Base-by-base conservation (phyloP, 345 rosid species). In the Tarenaya hassleriana region DNA sequence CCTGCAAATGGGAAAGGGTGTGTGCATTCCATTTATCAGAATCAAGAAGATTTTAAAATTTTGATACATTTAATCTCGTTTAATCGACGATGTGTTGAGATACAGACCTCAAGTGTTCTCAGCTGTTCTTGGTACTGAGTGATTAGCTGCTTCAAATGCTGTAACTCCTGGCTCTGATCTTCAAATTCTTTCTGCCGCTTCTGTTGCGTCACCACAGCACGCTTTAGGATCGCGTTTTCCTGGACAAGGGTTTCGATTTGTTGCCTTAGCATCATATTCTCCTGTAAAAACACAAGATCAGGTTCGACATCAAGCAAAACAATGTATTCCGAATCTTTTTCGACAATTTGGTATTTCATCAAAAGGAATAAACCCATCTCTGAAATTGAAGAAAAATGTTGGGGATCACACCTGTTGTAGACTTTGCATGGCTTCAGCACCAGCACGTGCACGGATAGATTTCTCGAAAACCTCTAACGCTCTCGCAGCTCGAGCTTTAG, bases 161-260 rank as follows among this genome's bases (percentile, higher is more conserved):
- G 83, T 68, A 87, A 49, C 53, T 87, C 94, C 61, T 79, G 80
- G 54, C 62, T 71, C 60, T 66, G 77, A 55, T 76, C 76, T 47
- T 77, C 90, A 19, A 47, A 55, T 51, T 79, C 96, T 53, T 57
- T 87, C 60, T 79, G 94, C 46, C 85, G 78, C 74, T 81, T 87
- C 64, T 87, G 96, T 67, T 87, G 94, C 47, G 83, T 84, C 19
- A 81, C 47, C 32, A 87, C 88, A 6, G 94, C 94, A 46, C 96
- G 69, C 74, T 87, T 87, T 18, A 87, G 87, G 50, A 84, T 50
- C 16, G 71, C 34, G 48, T 87, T 87, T 61, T 87, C 94, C 40
- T 81, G 89, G 40, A 87, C 70, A 50, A 82, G 52, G 45, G 77
- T 76, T 63, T 84, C 83, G 32, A 87, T 52, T 69, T 84, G 87